phyloP scores from a whole-genome alignment of 164 flowering plant genomes.

The Vitis cinerea region DNA sequence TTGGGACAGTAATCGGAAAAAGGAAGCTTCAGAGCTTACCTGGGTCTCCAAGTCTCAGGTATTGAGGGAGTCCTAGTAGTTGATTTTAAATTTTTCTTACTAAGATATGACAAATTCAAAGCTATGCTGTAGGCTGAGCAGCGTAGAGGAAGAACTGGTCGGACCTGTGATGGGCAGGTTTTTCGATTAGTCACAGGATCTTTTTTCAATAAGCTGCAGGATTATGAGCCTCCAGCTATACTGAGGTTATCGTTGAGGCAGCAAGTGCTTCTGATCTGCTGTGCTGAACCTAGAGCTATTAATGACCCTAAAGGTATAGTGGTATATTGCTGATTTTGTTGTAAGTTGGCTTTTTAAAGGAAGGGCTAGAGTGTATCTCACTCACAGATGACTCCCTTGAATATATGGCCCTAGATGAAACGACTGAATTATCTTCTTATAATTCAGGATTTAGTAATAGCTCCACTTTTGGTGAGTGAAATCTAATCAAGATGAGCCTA shows the following conservation, averaged over 20 bases:
- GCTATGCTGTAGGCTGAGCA: slow-evolving; percentile 75
- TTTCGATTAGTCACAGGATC: slow-evolving; percentile 77
- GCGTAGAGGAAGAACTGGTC: slow-evolving; percentile 91
- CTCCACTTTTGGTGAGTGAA: neutral
- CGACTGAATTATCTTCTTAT: neutral
- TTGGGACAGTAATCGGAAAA: slow-evolving; percentile 68
- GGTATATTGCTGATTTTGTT: neutral
- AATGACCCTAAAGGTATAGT: slow-evolving; percentile 84
- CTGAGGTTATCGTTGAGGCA: slow-evolving; percentile 71
- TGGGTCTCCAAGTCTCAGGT: slow-evolving; percentile 99
- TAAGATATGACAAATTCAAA: neutral
- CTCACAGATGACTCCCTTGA: neutral
- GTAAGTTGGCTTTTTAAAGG: neutral
- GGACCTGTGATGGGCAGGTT: slow-evolving; percentile 92
- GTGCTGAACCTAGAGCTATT: slow-evolving; percentile 78
- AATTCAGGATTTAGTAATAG: neutral
- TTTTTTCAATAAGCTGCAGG: slow-evolving; percentile 58
- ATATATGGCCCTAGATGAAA: neutral
- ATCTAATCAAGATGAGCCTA: neutral
- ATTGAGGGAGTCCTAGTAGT: slow-evolving; percentile 9
- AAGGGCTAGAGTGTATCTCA: neutral
- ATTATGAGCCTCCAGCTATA: slow-evolving; percentile 74
- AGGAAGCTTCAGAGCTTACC: slow-evolving; percentile 68
- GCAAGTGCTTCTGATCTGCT: slow-evolving; percentile 81
- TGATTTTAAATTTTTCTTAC: slow-evolving; percentile 4